These are phyloP conservation scores for Backusella macrospora DNA, from an alignment of 192 early-diverging fungal genomes.

Conservation along the genomic window DNA sequence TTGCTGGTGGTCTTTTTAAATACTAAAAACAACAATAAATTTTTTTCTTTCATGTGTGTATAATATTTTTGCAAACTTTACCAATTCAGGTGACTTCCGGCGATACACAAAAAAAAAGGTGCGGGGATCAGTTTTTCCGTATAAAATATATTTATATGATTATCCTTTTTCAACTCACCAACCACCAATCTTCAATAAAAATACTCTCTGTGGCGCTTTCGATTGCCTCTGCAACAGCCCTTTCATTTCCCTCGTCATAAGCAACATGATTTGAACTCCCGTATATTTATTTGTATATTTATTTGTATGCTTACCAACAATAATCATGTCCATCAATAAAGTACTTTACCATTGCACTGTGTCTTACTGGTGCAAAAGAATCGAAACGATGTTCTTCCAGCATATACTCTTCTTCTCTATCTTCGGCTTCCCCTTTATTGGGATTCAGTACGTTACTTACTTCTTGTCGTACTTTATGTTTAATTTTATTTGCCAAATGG, in stretches of 20 bases:
- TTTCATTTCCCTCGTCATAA: not conserved
- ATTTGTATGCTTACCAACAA: conserved; percentile 45
- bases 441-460: conserved; percentile 30
- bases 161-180: conserved; percentile 44
- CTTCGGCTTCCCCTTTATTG: conserved; percentile 44
- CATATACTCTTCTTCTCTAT: conserved; percentile 44
- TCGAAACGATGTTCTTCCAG: conserved; percentile 58
- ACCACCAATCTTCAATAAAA: conserved; percentile 85
- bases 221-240: conserved; percentile 71
- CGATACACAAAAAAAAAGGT: conserved; percentile 20
- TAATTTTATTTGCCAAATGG: conserved; percentile 19
- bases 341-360: conserved; percentile 63
- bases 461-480: conserved; percentile 3
- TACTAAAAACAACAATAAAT: conserved; percentile 44
- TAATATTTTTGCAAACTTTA: conserved; percentile 3
- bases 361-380: conserved; percentile 77
- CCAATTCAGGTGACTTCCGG: conserved; percentile 33
- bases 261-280: not conserved
- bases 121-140: conserved; percentile 6
- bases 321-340: conserved; percentile 84
- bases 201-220: conserved; percentile 64
- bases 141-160: not conserved
- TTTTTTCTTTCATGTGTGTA: not conserved
- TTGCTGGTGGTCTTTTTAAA: conserved; percentile 70
- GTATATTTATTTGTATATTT: too few species aligned